Conservation (phyloP, 2,329 filamentous ascomycete genomes). For the Fusarium lateritium region DNA sequence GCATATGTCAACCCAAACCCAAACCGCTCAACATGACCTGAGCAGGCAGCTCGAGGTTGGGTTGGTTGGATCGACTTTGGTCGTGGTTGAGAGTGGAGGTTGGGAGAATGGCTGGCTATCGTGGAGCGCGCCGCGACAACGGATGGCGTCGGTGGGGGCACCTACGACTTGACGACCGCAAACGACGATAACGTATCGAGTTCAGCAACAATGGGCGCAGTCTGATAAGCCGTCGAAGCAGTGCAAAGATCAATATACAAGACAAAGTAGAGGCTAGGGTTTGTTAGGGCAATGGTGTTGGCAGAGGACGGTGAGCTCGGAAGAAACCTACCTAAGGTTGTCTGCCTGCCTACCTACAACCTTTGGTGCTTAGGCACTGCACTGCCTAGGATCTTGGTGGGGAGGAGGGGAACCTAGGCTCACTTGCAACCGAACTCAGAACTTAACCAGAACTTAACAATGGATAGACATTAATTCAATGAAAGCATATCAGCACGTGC, state of each 20-base stretch:
- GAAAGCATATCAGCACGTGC: not conserved
- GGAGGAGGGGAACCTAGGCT: conserved; percentile 14
- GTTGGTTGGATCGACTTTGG: conserved; percentile 33
- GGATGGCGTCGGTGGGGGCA: conserved; percentile 9
- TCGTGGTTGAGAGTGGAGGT: conserved; percentile 39
- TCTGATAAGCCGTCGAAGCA: not conserved
- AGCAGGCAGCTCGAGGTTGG: conserved; percentile 21
- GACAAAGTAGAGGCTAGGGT: not conserved
- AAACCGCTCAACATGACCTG: conserved; percentile 25
- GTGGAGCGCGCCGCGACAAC: conserved; percentile 23
- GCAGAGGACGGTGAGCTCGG: conserved; percentile 24
- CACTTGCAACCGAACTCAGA: not conserved
- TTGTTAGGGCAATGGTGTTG: conserved; percentile 4
- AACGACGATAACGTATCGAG: not conserved
- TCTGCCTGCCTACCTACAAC: not conserved
- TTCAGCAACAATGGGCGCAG: not conserved
- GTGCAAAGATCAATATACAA: not conserved
- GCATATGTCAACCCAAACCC: conserved; percentile 25
- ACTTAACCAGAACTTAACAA: too few species aligned
- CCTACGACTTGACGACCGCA: conserved; percentile 1
- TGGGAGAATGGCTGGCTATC: conserved; percentile 36
- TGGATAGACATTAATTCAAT: not conserved
- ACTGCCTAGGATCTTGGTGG: conserved; percentile 13
- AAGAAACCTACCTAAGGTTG: conserved; percentile 21
- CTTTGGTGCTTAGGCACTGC: not conserved